These are phyloP conservation scores for Chytridium lagenaria DNA, from an alignment of 371 early-diverging fungal species.

Conservation along the genomic window DNA sequence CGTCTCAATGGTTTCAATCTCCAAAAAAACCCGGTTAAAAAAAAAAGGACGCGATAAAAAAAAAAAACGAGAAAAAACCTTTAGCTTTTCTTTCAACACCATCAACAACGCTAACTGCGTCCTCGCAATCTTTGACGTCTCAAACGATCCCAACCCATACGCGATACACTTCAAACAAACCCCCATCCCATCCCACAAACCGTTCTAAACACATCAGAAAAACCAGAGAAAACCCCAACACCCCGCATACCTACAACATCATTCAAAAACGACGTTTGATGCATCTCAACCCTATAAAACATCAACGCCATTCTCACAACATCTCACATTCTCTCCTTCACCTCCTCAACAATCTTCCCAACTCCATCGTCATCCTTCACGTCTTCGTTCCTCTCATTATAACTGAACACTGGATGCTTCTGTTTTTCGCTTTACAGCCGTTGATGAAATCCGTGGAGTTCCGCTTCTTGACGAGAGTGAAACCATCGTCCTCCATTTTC, in stretches of 20 bases:
- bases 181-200: neutral
- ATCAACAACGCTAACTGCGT: neutral
- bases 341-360: neutral
- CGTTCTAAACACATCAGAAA: neutral
- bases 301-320: neutral
- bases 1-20: neutral
- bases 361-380: neutral
- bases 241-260: neutral
- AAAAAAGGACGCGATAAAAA: neutral
- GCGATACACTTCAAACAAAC: neutral
- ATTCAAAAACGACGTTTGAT: neutral
- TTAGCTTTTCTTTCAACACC: neutral
- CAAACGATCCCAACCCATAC: conserved; percentile 1
- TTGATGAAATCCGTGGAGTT: neutral
- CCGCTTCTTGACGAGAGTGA: conserved; percentile 23
- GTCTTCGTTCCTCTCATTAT: neutral
- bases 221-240: neutral
- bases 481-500: conserved; percentile 35
- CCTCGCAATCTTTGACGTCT: neutral
- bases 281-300: neutral
- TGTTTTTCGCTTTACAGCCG: neutral
- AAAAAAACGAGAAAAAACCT: neutral
- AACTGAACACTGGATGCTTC: neutral
- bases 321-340: neutral
- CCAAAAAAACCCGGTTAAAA: neutral